phyloP scores from a whole-genome alignment of 768 basidiomycete genomes.

The Gyrodon lividus region DNA sequence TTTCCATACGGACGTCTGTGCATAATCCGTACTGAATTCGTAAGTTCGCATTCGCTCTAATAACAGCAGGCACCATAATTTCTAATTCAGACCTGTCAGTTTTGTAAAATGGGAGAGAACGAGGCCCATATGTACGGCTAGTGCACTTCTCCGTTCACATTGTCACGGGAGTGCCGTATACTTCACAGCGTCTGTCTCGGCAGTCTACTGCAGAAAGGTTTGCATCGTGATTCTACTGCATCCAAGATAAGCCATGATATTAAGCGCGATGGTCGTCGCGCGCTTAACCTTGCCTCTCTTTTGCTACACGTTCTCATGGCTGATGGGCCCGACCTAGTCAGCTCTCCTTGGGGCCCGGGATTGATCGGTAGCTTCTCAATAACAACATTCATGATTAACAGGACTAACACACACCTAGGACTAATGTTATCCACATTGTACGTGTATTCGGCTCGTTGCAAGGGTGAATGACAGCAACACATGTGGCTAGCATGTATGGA shows the following conservation, averaged over 20 bases:
- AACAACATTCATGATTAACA: not conserved
- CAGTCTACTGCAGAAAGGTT: too few relatives aligned
- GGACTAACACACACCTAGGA: not conserved
- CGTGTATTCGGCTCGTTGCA: not conserved
- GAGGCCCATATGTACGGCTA: too few relatives aligned
- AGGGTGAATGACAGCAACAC: not conserved
- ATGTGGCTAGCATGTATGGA: slow-evolving; percentile 4
- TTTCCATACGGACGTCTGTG: too few relatives aligned
- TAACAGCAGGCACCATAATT: too few relatives aligned
- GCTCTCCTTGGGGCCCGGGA: slow-evolving; percentile 4
- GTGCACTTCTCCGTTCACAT: too few relatives aligned
- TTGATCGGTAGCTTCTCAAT: slow-evolving; percentile 2
- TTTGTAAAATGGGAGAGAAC: too few relatives aligned
- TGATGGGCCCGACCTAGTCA: not conserved
- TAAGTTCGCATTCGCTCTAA: too few relatives aligned
- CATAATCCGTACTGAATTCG: too few relatives aligned
- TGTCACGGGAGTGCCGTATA: too few relatives aligned
- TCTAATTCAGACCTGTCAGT: too few relatives aligned
- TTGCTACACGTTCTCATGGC: not conserved
- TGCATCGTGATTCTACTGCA: too few relatives aligned
- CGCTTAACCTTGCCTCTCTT: not conserved
- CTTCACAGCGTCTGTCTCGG: too few relatives aligned
- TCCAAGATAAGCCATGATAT: not conserved
- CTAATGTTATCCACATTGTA: not conserved
- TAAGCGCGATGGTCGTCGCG: not conserved